Evolutionary conservation across 148 eudicot genomes (phyloP), one percentile per base, ranked within the genome.

Genomic region (Vaccinium macrocarpon): DNA sequence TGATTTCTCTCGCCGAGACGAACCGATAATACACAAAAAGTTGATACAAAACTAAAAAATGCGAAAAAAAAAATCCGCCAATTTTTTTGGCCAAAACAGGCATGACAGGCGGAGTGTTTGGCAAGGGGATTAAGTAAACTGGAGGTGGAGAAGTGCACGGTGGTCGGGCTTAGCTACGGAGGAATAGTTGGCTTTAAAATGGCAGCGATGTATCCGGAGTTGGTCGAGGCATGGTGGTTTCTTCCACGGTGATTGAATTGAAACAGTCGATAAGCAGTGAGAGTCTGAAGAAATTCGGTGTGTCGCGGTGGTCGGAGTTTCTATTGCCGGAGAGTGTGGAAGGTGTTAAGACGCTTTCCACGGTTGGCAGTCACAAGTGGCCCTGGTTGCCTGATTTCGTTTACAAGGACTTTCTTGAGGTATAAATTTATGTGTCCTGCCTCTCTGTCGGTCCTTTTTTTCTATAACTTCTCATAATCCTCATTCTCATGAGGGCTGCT

Each of bases 121-220:
- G 91, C 90, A 6, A 73, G 27, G 53, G 92, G 92, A 38, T 29
- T 93, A 51, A 84, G 46, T 84, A 85, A 75, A 62, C 19, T 91
- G 48, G 94, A 92, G 1, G 86, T 93, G 48, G 88, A 86, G 35
- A 91, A 77, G 59, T 90, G 92, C 51, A 82, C 87, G 1, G 73
- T 90, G 78, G 94, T 93, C 46, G 94, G 95, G 88, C 62, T 88
- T 14, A 93, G 94, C 57, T 93, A 93, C 38, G 95, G 95, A 0
- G 94, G 93, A 53, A 86, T 93, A 83, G 88, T 93, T 3, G 90
- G 87, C 81, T 90, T 91, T 55, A 85, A 90, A 81, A 85, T 91
- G 92, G 96, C 93, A 3, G 78, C 81, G 78, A 59, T 87, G 76
- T 70, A 90, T 80, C 92, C 94, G 1, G 86, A 88, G 12, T 52